Evolutionary conservation across 352 stramenopile species (phyloP).

Genomic region (Globisporangium ultimum): DNA sequence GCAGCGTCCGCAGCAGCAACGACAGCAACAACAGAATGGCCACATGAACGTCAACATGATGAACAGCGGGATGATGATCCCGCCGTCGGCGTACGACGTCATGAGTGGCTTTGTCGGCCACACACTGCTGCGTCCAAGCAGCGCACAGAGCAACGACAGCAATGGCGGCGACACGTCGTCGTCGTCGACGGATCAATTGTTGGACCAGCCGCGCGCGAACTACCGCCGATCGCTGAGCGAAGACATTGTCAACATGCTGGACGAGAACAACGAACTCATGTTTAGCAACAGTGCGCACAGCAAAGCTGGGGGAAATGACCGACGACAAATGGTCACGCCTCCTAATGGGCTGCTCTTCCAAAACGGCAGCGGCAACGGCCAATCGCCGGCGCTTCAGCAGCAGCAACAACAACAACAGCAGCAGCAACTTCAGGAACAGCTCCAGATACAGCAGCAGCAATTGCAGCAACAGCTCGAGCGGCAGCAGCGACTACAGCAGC

Average conservation of each 20-base stretch:
- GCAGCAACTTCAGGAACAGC: slow-evolving; percentile 11
- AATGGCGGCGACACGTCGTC: slow-evolving; percentile 7
- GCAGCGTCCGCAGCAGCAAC: slow-evolving; percentile 11
- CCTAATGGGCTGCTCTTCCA: slow-evolving; percentile 13
- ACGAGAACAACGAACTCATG: slow-evolving; percentile 44
- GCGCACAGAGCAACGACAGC: slow-evolving; percentile 15
- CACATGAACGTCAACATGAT: slow-evolving; percentile 15
- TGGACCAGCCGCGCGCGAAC: slow-evolving; percentile 25
- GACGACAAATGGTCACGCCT: slow-evolving; percentile 8
- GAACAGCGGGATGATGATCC: slow-evolving; percentile 10
- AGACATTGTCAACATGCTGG: slow-evolving; percentile 74
- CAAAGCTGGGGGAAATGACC: background rate
- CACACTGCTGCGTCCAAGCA: slow-evolving; percentile 8
- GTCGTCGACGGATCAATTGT: slow-evolving; percentile 9
- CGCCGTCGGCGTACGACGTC: slow-evolving; percentile 14
- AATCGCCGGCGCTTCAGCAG: background rate
- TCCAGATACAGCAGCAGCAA: slow-evolving; percentile 19
- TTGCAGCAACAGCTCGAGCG: slow-evolving; percentile 17
- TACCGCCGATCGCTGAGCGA: slow-evolving; percentile 67
- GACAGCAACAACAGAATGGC: slow-evolving; percentile 7
- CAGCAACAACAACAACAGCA: slow-evolving; percentile 16
- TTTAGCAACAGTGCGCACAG: slow-evolving; percentile 18
- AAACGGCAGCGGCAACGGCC: background rate
- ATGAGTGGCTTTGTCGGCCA: slow-evolving; percentile 1
- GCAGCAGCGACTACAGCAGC: slow-evolving; percentile 18